These are phyloP conservation scores for Nasturtium officinale DNA, from an alignment of 345 rosid genomes.

Conservation along the genomic window DNA sequence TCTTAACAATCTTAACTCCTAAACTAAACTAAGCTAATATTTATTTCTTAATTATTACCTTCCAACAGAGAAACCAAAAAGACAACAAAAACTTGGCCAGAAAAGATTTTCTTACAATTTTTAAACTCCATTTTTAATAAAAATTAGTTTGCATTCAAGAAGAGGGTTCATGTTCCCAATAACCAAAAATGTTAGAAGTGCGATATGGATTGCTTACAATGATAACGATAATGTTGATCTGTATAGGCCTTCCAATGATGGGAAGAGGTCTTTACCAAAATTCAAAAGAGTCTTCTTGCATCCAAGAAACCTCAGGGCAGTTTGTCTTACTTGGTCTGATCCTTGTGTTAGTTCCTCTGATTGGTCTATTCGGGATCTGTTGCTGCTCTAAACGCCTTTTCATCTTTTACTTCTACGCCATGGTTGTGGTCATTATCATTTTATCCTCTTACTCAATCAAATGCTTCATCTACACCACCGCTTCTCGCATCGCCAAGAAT, in stretches of 20 bases:
- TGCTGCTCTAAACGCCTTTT: constrained; percentile 30
- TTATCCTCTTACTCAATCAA: constrained; percentile 5
- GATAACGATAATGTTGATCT: constrained; percentile 18
- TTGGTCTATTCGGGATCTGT: constrained; percentile 29
- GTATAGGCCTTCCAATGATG: constrained; percentile 25
- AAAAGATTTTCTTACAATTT: too few species aligned
- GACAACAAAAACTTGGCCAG: background rate
- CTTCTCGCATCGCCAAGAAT: constrained; percentile 13
- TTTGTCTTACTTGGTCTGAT: constrained; percentile 12
- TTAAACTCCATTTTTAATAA: too few species aligned
- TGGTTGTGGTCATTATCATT: constrained; percentile 9
- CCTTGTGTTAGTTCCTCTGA: constrained; percentile 22
- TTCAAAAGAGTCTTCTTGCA: constrained; percentile 10
- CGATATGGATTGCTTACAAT: constrained; percentile 16
- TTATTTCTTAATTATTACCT: background rate
- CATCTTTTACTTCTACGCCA: background rate
- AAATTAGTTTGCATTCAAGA: background rate
- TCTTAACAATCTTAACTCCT: background rate
- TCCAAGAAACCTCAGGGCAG: constrained; percentile 10
- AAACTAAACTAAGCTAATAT: background rate
- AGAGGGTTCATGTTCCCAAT: background rate
- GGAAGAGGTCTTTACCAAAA: constrained; percentile 31
- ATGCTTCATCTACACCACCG: constrained; percentile 19
- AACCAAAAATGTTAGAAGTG: constrained; percentile 18
- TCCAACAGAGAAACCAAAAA: constrained; percentile 14